Conservation (phyloP, 2,329 filamentous ascomycete species). For the Apiospora aurea region DNA sequence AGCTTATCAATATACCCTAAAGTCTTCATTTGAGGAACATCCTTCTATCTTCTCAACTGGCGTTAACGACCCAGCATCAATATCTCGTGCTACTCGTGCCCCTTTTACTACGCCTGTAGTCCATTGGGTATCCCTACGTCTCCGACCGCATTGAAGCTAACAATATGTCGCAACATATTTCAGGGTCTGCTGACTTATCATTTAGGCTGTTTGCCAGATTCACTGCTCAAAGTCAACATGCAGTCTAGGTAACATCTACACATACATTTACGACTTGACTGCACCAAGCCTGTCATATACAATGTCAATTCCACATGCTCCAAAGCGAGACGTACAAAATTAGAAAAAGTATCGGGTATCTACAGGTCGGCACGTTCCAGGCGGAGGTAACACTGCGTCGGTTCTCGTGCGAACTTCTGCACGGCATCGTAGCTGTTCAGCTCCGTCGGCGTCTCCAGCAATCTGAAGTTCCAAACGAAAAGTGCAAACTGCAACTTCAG, state of each 20-base stretch:
- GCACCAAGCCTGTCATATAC: background rate
- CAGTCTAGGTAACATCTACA: background rate
- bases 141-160: background rate
- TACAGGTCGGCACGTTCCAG: background rate
- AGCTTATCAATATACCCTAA: conserved; percentile 8
- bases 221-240: background rate
- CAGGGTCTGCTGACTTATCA: background rate
- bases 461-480: conserved; percentile 33
- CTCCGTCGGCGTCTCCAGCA: conserved; percentile 22
- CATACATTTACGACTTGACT: background rate
- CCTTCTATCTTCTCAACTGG: background rate
- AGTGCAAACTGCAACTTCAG: conserved; percentile 29
- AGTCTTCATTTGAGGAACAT: background rate
- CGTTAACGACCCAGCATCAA: background rate
- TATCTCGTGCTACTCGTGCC: background rate
- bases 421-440: conserved; percentile 24
- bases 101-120: background rate
- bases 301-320: background rate
- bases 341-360: too few relatives aligned
- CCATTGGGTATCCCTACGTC: background rate
- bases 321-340: background rate
- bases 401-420: conserved; percentile 16
- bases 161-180: background rate
- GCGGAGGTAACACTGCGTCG: conserved; percentile 22
- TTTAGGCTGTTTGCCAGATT: background rate